Evolutionary conservation across 164 flowering plant species (phyloP), one percentile per base, ranked within the genome.

Genomic region (Litsea cubeba): DNA sequence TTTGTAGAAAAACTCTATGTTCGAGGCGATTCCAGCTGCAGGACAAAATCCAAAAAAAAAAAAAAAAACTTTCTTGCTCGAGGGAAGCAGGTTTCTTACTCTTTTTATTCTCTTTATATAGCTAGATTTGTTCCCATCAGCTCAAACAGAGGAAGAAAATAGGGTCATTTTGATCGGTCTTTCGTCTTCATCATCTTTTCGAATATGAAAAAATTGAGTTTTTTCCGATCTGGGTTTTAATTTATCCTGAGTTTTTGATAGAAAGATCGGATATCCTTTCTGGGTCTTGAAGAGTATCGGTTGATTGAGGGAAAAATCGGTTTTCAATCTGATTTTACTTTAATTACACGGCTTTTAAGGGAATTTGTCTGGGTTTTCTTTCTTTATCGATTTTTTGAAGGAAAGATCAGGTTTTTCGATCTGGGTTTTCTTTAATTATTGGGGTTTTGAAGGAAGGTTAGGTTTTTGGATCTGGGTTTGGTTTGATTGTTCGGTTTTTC

Each of bases 401-500:
- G 35, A 40, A 20, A 28, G 2, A 20, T 49, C 22, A 18, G 25
- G 3, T 62, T 72, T 50, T 50, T 50, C 11, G 71, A 79, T 77
- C 74, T 74, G 68, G 75, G 68, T 79, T 51, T 50, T 72, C 57
- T 63, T 65, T 73, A 20, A 68, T 35, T n/a, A 35, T 46, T 65
- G 20, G 63, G 12, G 73, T 69, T 65, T 65, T 32, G 25, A 51
- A n/a, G 63, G 40, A 35, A 67, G 35, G 28, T 60, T 24, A 2
- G 24, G 15, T 12, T 35, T 50, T 3, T 69, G 20, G 35, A 35
- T 25, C 72, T 69, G 3, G 68, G 12, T 32, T 26, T 66, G 28
- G 24, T 50, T 73, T 51, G 26, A 23, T 35, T 17, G 22, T 18
- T 6, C 24, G 49, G 15, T 66, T 14, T 63, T 18, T 66, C 1